Base-by-base conservation (phyloP, 1,284 basidiomycete species). In the Phaffia rhodozyma region DNA sequence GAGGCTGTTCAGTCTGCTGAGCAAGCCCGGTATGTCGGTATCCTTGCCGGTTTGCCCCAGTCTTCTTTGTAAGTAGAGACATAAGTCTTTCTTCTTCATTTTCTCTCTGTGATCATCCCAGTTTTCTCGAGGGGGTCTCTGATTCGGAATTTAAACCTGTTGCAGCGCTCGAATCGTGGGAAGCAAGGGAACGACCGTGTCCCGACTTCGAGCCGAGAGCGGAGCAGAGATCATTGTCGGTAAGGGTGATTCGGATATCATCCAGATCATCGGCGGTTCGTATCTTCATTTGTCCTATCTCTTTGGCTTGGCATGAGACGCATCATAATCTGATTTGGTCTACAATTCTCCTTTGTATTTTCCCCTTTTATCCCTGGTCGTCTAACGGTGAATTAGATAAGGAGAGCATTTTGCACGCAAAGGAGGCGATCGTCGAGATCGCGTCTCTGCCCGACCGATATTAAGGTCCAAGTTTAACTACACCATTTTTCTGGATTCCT, bases 141-240 rank as follows among this genome's bases (percentile, higher is more conserved):
- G 16, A 57, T 87, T 68, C 87, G 88, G 7, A 88, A 86, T 80
- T 79, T 90, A 61, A 88, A 84, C 16, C 77, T 90, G 52, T 77
- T 82, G 49, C 85, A 90, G 71, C 84, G 88, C 71, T 20, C 81
- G 89, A 70, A 91, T 94, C 70, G 90, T 94, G 66, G 91, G 91
- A 54, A 77, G 85, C 27, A 91, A 91, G 72, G 76, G 76, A 43
- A 72, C 89, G n/a, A 93, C 89, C 70, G 88, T 93, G 65, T 80
- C 84, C 59, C 84, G 89, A 62, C 81, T 94, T 57, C 84, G 91
- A 66, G 81, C 81, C 63, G 89, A 91, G 76, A 92, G 87, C 61
- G 88, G 89, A 51, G 86, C 90, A 62, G 89, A 92, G 73, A 91
- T 94, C 68, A 88, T 84, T 54, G 88, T 93, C 67, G 83, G 87